phyloP scores from a whole-genome alignment of 306 rosid genomes.

The Oemleria cerasiformis region DNA sequence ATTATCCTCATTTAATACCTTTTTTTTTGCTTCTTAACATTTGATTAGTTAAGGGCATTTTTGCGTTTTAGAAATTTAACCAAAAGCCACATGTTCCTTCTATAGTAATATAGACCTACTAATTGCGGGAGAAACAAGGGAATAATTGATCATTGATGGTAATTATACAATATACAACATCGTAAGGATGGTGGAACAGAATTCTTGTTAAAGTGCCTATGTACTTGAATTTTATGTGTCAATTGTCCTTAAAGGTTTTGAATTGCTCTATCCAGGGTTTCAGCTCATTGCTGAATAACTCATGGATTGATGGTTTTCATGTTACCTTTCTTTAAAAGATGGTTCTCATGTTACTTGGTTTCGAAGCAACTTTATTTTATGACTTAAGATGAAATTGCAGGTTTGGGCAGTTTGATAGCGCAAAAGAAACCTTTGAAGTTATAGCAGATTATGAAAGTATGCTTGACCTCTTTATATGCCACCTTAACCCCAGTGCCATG shows the following conservation, averaged over 20 bases:
- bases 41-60: too few relatives aligned
- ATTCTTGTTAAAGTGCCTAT: constrained; percentile 1
- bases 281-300: constrained; percentile 5
- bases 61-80: too few relatives aligned
- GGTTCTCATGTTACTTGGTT: constrained; percentile 4
- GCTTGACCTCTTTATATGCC: constrained; percentile 96
- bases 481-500: constrained; percentile 98
- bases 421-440: constrained; percentile 96
- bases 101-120: neutral
- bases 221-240: constrained; percentile 12
- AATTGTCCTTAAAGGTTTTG: neutral
- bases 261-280: constrained; percentile 5
- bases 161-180: neutral
- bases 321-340: neutral
- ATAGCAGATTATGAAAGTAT: constrained; percentile 82
- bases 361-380: constrained; percentile 1
- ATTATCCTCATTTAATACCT: too few relatives aligned
- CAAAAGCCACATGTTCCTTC: too few relatives aligned
- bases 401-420: constrained; percentile 97
- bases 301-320: neutral
- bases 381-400: constrained; percentile 46
- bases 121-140: neutral
- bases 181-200: neutral
- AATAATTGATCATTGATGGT: too few relatives aligned
- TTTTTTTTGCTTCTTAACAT: too few relatives aligned